Conservation (phyloP, 495 filamentous ascomycete genomes). For the Aspergillus hancockii region DNA sequence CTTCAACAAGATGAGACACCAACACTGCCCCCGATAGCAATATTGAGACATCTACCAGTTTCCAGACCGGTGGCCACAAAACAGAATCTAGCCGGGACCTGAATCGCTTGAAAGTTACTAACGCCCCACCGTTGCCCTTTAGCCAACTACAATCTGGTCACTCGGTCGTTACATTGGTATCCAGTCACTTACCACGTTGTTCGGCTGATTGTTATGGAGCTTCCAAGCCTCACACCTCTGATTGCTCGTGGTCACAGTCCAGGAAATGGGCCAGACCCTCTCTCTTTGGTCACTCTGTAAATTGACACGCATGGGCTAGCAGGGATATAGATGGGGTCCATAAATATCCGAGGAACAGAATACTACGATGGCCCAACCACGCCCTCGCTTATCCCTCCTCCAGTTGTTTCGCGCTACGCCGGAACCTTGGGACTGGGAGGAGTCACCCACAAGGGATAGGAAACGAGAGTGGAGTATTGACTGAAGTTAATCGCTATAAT, state of each 20-base stretch:
- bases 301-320: constrained; percentile 1
- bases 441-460: constrained; percentile 3
- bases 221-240: background rate
- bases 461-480: constrained; percentile 11
- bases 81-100: background rate
- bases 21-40: no score
- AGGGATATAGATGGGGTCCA: constrained; percentile 6
- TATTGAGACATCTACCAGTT: no score
- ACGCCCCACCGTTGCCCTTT: constrained; percentile 8
- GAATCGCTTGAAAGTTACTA: constrained; percentile 2
- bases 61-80: no score
- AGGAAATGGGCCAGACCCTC: background rate
- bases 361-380: background rate
- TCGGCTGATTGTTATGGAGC: background rate
- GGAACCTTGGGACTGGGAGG: constrained; percentile 7
- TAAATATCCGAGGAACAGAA: constrained; percentile 2
- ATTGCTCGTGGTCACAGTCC: background rate
- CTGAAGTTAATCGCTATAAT: constrained; percentile 8
- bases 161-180: background rate
- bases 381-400: constrained; percentile 8
- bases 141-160: constrained; percentile 13
- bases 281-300: constrained; percentile 3
- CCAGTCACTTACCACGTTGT: background rate
- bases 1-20: no score
- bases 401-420: background rate